Conservation (phyloP, 805 yeast species). For the Hanseniaspora lachancei region DNA sequence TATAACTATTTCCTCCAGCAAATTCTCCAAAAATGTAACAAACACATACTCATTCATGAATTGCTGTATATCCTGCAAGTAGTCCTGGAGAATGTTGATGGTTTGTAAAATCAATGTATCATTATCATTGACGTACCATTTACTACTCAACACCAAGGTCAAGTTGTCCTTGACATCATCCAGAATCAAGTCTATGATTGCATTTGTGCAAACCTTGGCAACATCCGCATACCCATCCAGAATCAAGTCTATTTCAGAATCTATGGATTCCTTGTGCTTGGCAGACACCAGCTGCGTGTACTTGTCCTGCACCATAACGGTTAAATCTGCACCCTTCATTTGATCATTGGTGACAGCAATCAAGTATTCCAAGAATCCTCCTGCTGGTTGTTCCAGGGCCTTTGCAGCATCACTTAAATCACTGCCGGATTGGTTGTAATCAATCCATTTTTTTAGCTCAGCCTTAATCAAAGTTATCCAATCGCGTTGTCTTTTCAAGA, state of each 20-base stretch:
- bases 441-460: constrained; percentile 35
- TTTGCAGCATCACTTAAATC: constrained; percentile 27
- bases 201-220: constrained; percentile 49
- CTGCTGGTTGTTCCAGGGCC: constrained; percentile 37
- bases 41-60: constrained; percentile 42
- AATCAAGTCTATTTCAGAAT: constrained; percentile 44
- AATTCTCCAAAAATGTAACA: constrained; percentile 40
- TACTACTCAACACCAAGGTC: constrained; percentile 46
- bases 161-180: constrained; percentile 59
- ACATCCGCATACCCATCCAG: constrained; percentile 69
- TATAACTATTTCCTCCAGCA: constrained; percentile 39
- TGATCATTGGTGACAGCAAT: constrained; percentile 80
- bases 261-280: constrained; percentile 47
- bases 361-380: constrained; percentile 69
- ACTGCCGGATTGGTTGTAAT: constrained; percentile 23
- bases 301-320: constrained; percentile 57
- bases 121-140: constrained; percentile 41
- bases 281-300: constrained; percentile 55
- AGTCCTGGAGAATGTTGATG: constrained; percentile 62
- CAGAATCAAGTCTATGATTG: constrained; percentile 46
- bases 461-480: constrained; percentile 46
- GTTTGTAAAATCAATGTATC: constrained; percentile 48
- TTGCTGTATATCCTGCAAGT: constrained; percentile 48
- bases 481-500: constrained; percentile 46
- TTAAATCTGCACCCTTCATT: constrained; percentile 52